Evolutionary conservation across 352 stramenopile genomes (phyloP), one percentile per base, ranked within the genome.

Genomic region (Globisporangium splendens): DNA sequence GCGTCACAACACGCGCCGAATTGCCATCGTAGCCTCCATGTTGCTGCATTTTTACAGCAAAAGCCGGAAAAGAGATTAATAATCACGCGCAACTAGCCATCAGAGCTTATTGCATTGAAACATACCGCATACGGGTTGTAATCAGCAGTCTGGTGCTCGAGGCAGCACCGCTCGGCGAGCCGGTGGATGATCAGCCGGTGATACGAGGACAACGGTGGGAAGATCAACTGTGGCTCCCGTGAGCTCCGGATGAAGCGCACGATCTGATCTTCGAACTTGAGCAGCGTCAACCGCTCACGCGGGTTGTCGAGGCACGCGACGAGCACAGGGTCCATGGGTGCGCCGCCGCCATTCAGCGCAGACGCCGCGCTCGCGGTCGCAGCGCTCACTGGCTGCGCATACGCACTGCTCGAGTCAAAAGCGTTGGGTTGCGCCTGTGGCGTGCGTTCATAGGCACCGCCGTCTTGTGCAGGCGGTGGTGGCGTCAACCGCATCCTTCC

Each of bases 101-200:
- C 28, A 35, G 28, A 35, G 28, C 28, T 6, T 35, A 35, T 8
- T 35, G 28, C 28, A 18, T 17, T 20, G 4, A 22, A 15, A 50
- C 52, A 46, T 22, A 70, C 63, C 21, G 63, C 53, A 44, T 86
- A 88, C 31, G 74, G 62, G 35, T 78, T 84, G 46, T 86, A 86
- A 12, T 95, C 86, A 1, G 74, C 77, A 0, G 83, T 95, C 64
- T 98, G 91, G 57, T 97, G 82, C 41, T 94, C 77, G 50, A 98
- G 79, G 12, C 69, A 66, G 68, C 96, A 98, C n/a, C 95, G 83
- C 63, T 98, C 90, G 0, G 89, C 93, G 31, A 98, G 76, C 1
- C 95, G 88, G 73, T 98, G 95, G 8, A 98, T 66, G 66, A 96
- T 92, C 10, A 96, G 75, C 7, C 87, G 86, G 59, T 96, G 86